Percentiles rank a stretch among this genome's conserved stretches.
phyloP scores from a whole-genome alignment of 805 yeast genomes.

The Zygosaccharomyces bailii region DNA sequence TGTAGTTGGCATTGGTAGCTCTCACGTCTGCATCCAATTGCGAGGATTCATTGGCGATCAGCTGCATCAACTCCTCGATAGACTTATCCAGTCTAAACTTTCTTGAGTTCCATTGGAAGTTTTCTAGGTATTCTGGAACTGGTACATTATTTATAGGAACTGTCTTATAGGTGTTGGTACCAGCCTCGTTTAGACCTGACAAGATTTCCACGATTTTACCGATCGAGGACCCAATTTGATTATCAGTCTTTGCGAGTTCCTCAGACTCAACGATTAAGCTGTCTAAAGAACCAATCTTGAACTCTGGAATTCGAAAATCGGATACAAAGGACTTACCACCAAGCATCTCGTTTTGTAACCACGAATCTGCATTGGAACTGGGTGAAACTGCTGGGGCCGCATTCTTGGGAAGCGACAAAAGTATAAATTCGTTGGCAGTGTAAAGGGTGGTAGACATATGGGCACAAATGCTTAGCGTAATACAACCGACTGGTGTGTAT shows the following conservation, averaged over 20 bases:
- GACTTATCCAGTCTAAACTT: constrained; percentile 84
- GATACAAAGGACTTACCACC: constrained; percentile 58
- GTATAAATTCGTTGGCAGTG: constrained; percentile 38
- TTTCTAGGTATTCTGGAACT: constrained; percentile 58
- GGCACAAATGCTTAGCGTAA: neutral
- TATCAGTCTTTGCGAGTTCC: constrained; percentile 77
- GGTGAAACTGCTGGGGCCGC: constrained; percentile 52
- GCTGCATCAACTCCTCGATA: constrained; percentile 65
- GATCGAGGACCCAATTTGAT: constrained; percentile 67
- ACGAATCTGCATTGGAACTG: constrained; percentile 40
- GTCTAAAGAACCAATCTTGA: constrained; percentile 93
- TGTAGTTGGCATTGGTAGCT: constrained; percentile 68
- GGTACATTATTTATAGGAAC: constrained; percentile 51
- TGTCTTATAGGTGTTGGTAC: constrained; percentile 47
- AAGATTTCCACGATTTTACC: constrained; percentile 75
- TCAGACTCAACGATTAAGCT: constrained; percentile 87
- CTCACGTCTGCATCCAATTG: constrained; percentile 84
- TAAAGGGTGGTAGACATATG: constrained; percentile 32
- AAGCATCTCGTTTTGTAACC: constrained; percentile 54
- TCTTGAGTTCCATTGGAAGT: constrained; percentile 83
- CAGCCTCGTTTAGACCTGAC: constrained; percentile 42
- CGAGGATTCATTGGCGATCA: constrained; percentile 71
- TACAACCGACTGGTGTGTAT: neutral
- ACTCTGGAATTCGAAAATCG: constrained; percentile 66
- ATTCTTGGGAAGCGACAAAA: constrained; percentile 53